Evolutionary conservation across 352 stramenopile species (phyloP), one percentile per base, ranked within the genome.

Genomic region (Phytophthora cryptogea): DNA sequence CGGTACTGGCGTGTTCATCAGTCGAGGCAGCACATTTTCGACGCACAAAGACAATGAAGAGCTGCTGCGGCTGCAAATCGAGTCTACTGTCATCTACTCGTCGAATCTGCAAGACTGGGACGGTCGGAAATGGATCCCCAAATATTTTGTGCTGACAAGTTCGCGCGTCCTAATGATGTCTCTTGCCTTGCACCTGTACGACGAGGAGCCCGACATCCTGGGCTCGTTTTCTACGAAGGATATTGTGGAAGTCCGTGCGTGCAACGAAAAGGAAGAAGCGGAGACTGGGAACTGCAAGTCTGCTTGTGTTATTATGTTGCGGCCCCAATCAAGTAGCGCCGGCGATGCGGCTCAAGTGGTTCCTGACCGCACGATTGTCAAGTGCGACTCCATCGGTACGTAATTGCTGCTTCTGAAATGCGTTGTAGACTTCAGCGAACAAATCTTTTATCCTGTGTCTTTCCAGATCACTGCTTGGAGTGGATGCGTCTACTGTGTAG

Each of bases 51-150:
- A 95, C 53, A 92, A 93, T 52, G 86, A 95, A 72, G 84, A 94
- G 43, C 59, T 95, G 26, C 46, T 95, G 30, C 86, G 86, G 14
- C 64, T 79, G 54, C 86, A 95, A 53, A 95, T 95, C 47, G 86
- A 95, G 63, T 77, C 74, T 0, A 73, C 80, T 0, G 86, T 94
- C 32, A 76, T 89, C 35, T 93, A 92, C 60, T 93, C 86, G 26
- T 83, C 81, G 7, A 95, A 95, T 46, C 54, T 95, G 4, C 86
- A 94, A 44, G 86, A 93, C 23, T 95, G 84, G 84, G 86, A 95
- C 36, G 84, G 80, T 6, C 80, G 76, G 31, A 94, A 92, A 54
- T 95, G 86, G 86, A 92, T 95, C 36, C 80, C 86, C 0, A 95
- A 95, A 64, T 95, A 95, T 54, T 94, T 93, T 57, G 86, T 95